These are phyloP conservation scores for Paratinospora sagittata DNA, from an alignment of 164 flowering plant species.

Conservation along the genomic window DNA sequence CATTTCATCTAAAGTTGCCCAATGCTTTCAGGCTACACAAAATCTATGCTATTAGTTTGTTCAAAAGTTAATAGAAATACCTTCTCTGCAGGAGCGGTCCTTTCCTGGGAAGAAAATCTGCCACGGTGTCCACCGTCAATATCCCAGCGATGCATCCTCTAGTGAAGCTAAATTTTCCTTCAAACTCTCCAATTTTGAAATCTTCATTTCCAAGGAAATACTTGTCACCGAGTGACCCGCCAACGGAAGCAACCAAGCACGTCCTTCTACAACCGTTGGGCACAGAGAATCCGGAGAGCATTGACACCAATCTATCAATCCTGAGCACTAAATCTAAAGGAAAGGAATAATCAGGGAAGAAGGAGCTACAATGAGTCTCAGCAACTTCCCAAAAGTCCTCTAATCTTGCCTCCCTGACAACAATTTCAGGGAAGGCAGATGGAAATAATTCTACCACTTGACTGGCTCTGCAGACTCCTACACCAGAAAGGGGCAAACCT, in stretches of 20 bases:
- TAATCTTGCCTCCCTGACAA: conserved; percentile 94
- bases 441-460: conserved; percentile 80
- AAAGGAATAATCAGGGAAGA: conserved; percentile 87
- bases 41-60: not conserved
- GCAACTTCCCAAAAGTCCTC: conserved; percentile 98
- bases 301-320: conserved; percentile 61
- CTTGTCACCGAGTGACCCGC: conserved; percentile 37
- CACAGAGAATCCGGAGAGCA: conserved; percentile 65
- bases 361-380: conserved; percentile 97
- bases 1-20: not conserved
- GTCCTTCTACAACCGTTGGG: conserved; percentile 72
- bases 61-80: conserved; percentile 22
- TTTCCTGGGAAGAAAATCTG: conserved; percentile 90
- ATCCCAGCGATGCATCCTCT: conserved; percentile 83
- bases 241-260: conserved; percentile 80
- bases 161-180: conserved; percentile 58
- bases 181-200: conserved; percentile 59
- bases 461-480: conserved; percentile 71
- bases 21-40: not conserved
- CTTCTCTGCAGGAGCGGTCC: conserved; percentile 88
- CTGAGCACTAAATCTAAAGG: conserved; percentile 78
- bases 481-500: not conserved
- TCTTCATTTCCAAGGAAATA: conserved; percentile 49
- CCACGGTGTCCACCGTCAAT: conserved; percentile 85
- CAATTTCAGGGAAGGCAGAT: conserved; percentile 57